Evolutionary conservation across 805 yeast genomes (phyloP), one percentile per base, ranked within the genome.

Genomic region (Candida ulmi): DNA sequence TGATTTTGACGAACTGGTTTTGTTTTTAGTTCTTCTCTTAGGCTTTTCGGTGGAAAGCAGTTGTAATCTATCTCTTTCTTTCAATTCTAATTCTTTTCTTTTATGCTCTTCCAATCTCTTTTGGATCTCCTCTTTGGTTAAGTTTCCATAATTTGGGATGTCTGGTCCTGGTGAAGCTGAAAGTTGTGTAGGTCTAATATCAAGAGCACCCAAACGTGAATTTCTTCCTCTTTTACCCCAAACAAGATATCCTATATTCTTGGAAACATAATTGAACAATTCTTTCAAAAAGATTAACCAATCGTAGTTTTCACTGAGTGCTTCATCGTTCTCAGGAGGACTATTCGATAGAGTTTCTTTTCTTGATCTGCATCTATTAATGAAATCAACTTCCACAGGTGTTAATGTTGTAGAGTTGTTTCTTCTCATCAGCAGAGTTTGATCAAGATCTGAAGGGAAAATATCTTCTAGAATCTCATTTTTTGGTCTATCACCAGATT

Each of bases 281-380:
- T 85, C 93, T 50, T 79, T 81, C 47, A 91, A 68, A 55, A 90
- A 91, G 41, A 78, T 74, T 44, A 83, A 72, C 96, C 97, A 91
- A 49, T 82, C 90, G 60, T 88, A 91, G 46, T 77, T 81, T 47
- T 78, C 81, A 48, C 80, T 68, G 34, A 91, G 66, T 17, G 68
- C 72, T 19, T 72, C 71, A 27, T 72, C 74, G 25, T 70, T 18
- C 8, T 7, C 17, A 5, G 16, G 64, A 3, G 66, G 58, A 41
- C 66, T 67, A 30, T 65, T 68, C 45, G 72, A 52, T 29, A 91
- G 63, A 31, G 74, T 73, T 21, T 78, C 82, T 46, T 80, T 79
- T 37, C 99, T 71, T 5, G 82, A 69, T 38, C 71, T 71, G 59
- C 96, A 86, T 40, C 93, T 71, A 17, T 72, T 74, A 3, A 88